Percentiles rank a stretch among this genome's conserved stretches.
phyloP scores from a whole-genome alignment of 352 stramenopile species.

The Globisporangium nodosum region DNA sequence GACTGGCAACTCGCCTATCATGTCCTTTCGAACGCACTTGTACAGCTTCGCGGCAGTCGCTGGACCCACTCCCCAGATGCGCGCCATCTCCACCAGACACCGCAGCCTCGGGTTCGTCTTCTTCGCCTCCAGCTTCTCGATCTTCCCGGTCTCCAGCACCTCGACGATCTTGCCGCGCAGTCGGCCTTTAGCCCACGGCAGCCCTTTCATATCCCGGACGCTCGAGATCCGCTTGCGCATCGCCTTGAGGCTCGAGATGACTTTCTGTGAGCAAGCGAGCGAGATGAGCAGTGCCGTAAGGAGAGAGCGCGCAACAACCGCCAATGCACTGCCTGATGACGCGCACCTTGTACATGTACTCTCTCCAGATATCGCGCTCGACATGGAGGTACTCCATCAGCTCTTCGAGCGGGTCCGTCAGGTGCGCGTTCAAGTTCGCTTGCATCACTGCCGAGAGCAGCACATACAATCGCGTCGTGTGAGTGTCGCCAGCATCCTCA shows the following conservation, averaged over 20 bases:
- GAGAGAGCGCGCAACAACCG: neutral
- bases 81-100: slow-evolving; percentile 55
- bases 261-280: slow-evolving; percentile 32
- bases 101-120: slow-evolving; percentile 51
- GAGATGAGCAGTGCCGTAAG: neutral
- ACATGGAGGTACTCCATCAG: slow-evolving; percentile 79
- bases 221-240: slow-evolving; percentile 52
- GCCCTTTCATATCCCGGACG: slow-evolving; percentile 51
- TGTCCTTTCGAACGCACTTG: slow-evolving; percentile 22
- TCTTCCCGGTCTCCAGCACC: slow-evolving; percentile 63
- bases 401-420: slow-evolving; percentile 71
- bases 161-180: slow-evolving; percentile 70
- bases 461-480: neutral
- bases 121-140: slow-evolving; percentile 81
- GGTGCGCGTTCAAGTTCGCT: slow-evolving; percentile 66
- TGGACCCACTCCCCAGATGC: slow-evolving; percentile 77
- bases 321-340: neutral
- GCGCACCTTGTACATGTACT: slow-evolving; percentile 78
- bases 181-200: slow-evolving; percentile 65
- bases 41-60: slow-evolving; percentile 74
- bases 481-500: neutral
- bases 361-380: slow-evolving; percentile 68
- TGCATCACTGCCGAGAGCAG: slow-evolving; percentile 35
- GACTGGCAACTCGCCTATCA: neutral
- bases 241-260: slow-evolving; percentile 65